These are phyloP conservation scores for Leccinum boreale DNA, from an alignment of 768 basidiomycete genomes.

Conservation along the genomic window DNA sequence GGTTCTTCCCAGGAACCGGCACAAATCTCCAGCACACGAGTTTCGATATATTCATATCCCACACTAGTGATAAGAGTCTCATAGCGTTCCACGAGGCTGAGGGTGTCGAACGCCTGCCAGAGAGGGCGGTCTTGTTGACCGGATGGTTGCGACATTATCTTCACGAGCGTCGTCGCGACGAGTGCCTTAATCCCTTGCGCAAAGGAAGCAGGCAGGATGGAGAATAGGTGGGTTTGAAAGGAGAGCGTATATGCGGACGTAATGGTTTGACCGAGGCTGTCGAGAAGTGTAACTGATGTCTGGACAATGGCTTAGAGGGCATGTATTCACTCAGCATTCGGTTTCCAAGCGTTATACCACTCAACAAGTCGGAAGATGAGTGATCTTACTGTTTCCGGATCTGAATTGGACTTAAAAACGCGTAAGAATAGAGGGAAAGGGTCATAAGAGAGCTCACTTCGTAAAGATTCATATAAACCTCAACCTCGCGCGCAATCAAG, in stretches of 20 bases:
- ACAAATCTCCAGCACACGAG: conserved; percentile 63
- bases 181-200: conserved; percentile 65
- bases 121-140: conserved; percentile 35
- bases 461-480: conserved; percentile 54
- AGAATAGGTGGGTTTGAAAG: conserved; percentile 76
- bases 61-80: conserved; percentile 81
- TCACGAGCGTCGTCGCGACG: conserved; percentile 51
- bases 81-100: conserved; percentile 79
- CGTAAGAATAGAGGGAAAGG: background rate
- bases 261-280: conserved; percentile 60
- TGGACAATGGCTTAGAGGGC: background rate
- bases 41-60: conserved; percentile 83
- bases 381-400: conserved; percentile 47
- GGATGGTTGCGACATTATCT: conserved; percentile 20
- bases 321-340: conserved; percentile 54
- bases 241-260: conserved; percentile 58
- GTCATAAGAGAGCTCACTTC: conserved; percentile 42
- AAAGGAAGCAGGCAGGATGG: conserved; percentile 66
- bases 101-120: conserved; percentile 61
- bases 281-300: conserved; percentile 8
- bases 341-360: conserved; percentile 79
- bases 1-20: conserved; percentile 66
- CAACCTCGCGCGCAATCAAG: conserved; percentile 60
- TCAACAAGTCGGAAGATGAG: conserved; percentile 60
- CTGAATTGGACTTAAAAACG: conserved; percentile 39